These are phyloP conservation scores for Colletotrichum sp. DNA, from an alignment of 2,329 filamentous ascomycete species.

Conservation along the genomic window DNA sequence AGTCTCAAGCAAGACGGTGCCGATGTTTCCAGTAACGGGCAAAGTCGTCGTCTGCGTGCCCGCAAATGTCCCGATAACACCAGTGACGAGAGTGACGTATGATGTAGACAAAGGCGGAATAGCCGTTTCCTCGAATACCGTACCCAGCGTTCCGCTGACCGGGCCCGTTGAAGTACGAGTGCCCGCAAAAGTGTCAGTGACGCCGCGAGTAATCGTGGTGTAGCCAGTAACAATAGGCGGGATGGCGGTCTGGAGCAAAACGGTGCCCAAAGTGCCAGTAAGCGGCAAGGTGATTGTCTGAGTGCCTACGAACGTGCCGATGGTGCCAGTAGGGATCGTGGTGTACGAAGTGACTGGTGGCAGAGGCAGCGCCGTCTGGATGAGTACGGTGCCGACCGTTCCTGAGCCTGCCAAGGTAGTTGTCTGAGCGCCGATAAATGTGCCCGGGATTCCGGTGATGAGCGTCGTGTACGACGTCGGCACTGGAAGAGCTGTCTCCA, in stretches of 20 bases:
- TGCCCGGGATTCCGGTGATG: neutral
- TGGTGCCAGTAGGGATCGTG: neutral
- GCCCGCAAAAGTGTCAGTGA: neutral
- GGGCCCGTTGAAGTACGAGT: neutral
- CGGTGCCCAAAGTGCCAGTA: neutral
- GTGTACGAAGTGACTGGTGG: neutral
- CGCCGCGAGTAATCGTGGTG: neutral
- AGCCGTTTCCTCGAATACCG: neutral
- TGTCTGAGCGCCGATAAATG: neutral
- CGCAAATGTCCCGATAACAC: neutral
- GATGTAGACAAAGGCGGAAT: neutral
- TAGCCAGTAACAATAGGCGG: neutral
- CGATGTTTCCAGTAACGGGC: neutral
- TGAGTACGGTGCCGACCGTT: neutral
- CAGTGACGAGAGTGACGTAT: neutral
- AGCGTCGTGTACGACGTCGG: neutral
- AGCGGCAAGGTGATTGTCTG: neutral
- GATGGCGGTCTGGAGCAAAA: neutral
- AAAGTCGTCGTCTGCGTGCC: neutral
- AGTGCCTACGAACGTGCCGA: neutral
- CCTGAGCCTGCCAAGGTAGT: neutral
- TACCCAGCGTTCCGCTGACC: neutral
- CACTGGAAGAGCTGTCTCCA: constrained; percentile 4
- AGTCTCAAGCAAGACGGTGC: constrained; percentile 4
- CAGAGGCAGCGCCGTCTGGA: neutral